These are phyloP conservation scores for Ascochyta viciae-villosae DNA, from an alignment of 2,329 filamentous ascomycete genomes.

Conservation along the genomic window DNA sequence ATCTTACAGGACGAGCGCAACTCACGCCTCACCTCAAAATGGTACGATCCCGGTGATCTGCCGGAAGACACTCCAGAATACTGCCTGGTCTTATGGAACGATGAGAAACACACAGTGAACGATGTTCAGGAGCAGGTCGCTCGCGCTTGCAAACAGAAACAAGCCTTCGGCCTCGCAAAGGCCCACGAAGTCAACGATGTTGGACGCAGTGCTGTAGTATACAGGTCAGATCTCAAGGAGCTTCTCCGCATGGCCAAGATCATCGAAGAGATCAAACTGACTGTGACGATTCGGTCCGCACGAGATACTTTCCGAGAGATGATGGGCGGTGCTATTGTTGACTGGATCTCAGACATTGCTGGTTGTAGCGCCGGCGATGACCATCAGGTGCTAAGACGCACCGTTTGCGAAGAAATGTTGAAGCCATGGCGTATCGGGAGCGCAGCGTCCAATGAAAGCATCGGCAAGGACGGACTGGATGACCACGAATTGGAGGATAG, in stretches of 20 bases:
- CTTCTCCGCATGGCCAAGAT: slow-evolving; percentile 81
- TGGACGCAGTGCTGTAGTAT: slow-evolving; percentile 84
- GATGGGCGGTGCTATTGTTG: slow-evolving; percentile 97
- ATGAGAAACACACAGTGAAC: slow-evolving; percentile 95
- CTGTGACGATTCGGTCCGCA: slow-evolving; percentile 90
- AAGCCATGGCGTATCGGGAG: slow-evolving; percentile 88
- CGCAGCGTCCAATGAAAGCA: slow-evolving; percentile 76
- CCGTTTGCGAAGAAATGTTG: slow-evolving; percentile 90
- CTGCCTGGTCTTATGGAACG: slow-evolving; percentile 91
- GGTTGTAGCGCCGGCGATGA: slow-evolving; percentile 86
- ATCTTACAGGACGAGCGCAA: slow-evolving; percentile 82
- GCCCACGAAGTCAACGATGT: slow-evolving; percentile 90
- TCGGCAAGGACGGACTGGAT: slow-evolving; percentile 80
- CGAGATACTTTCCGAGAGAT: slow-evolving; percentile 96
- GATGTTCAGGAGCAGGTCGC: slow-evolving; percentile 92
- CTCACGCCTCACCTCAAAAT: slow-evolving; percentile 77
- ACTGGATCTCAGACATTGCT: slow-evolving; percentile 93
- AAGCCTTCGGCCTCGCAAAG: slow-evolving; percentile 72
- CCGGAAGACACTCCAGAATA: slow-evolving; percentile 74
- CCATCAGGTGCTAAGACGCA: slow-evolving; percentile 76
- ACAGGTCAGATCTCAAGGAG: slow-evolving; percentile 72
- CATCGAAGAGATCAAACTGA: slow-evolving; percentile 94
- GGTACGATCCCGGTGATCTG: slow-evolving; percentile 69
- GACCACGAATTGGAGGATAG: slow-evolving; percentile 75
- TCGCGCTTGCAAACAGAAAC: slow-evolving; percentile 79